Percentiles rank a stretch among this genome's conserved stretches.
These are phyloP conservation scores for Saccharomycopsis schoenii DNA, from an alignment of 805 yeast species.

Conservation along the genomic window DNA sequence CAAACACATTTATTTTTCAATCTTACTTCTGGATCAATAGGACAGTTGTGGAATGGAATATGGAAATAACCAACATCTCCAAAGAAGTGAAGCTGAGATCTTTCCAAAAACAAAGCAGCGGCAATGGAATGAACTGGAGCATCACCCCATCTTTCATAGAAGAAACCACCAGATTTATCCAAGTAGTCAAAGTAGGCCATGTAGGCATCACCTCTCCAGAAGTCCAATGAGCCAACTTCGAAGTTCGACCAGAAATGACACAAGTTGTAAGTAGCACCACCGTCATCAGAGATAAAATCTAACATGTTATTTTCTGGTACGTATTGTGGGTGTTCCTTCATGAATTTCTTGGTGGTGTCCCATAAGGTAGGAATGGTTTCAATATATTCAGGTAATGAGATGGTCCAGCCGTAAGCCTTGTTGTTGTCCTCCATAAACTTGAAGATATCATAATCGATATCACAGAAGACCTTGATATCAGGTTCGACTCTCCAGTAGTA, in stretches of 20 bases:
- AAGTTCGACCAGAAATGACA: conserved; percentile 93
- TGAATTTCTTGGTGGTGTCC: conserved; percentile 57
- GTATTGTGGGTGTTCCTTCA: conserved; percentile 48
- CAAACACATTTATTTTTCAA: conserved; percentile 58
- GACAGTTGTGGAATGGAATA: conserved; percentile 74
- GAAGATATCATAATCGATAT: conserved; percentile 71
- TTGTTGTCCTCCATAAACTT: conserved; percentile 71
- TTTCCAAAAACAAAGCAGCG: conserved; percentile 65
- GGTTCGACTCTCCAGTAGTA: conserved; percentile 97
- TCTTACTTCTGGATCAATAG: conserved; percentile 55
- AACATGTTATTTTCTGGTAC: conserved; percentile 52
- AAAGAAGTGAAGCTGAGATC: conserved; percentile 66
- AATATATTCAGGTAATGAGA: conserved; percentile 64
- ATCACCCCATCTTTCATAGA: conserved; percentile 91
- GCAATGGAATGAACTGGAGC: conserved; percentile 90
- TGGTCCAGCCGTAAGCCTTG: conserved; percentile 69
- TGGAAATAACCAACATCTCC: conserved; percentile 81
- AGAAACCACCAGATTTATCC: conserved; percentile 83
- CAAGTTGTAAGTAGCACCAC: conserved; percentile 61
- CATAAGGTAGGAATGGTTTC: conserved; percentile 70
- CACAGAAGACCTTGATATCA: conserved; percentile 70
- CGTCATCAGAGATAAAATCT: conserved; percentile 63
- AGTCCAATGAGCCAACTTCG: conserved; percentile 64
- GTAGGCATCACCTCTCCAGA: conserved; percentile 72
- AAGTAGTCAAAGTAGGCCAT: conserved; percentile 58